Percentiles rank a stretch among this genome's conserved stretches.
phyloP scores from a whole-genome alignment of 495 filamentous ascomycete genomes.

The Penicillium coffeae region DNA sequence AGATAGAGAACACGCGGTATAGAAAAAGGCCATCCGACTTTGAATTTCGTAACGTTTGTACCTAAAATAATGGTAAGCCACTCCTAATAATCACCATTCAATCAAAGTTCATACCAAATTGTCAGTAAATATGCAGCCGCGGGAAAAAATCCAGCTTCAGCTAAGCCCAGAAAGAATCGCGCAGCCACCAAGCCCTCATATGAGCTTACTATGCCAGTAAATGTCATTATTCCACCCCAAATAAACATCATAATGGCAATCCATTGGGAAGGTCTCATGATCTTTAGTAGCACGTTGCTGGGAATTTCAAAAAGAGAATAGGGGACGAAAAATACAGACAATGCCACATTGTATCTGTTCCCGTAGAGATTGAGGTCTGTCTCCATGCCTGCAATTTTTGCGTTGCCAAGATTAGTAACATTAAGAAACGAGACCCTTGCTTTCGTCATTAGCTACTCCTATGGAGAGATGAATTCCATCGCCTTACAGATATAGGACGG shows the following conservation, averaged over 20 bases:
- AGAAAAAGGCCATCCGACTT: conserved; percentile 56
- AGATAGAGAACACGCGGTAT: conserved; percentile 52
- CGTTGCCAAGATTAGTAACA: conserved; percentile 61
- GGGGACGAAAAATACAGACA: conserved; percentile 63
- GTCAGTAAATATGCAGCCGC: conserved; percentile 53
- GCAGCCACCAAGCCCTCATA: conserved; percentile 56
- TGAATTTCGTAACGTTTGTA: conserved; percentile 58
- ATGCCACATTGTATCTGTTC: conserved; percentile 57
- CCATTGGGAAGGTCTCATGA: conserved; percentile 57
- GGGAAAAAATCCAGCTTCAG: conserved; percentile 58
- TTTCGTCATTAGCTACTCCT: no score
- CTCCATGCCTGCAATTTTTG: conserved; percentile 56
- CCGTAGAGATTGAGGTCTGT: conserved; percentile 54
- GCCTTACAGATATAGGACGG: no score
- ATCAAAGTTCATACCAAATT: conserved; percentile 67
- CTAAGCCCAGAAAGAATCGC: conserved; percentile 53
- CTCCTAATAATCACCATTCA: no score
- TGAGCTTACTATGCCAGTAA: conserved; percentile 44
- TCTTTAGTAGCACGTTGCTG: conserved; percentile 63
- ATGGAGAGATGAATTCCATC: no score
- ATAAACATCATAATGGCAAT: conserved; percentile 49
- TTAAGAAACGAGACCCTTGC: conserved; percentile 44
- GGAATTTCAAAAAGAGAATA: conserved; percentile 66
- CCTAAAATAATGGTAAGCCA: no score
- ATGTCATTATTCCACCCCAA: conserved; percentile 39